phyloP scores from a whole-genome alignment of 2,329 filamentous ascomycete genomes.

The Rhexocercosporidium sp. region DNA sequence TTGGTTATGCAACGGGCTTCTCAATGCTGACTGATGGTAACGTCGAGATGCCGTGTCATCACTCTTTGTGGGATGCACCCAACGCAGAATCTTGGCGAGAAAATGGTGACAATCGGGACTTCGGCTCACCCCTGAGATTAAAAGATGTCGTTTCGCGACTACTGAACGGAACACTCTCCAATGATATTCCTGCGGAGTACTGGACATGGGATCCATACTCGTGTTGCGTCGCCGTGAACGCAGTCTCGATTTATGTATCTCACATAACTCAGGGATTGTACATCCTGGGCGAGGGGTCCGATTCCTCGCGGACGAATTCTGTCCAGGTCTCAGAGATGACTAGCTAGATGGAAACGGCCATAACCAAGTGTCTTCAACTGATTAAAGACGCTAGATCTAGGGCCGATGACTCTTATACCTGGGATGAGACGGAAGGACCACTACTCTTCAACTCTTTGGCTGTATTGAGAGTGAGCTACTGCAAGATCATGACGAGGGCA shows the following conservation, averaged over 20 bases:
- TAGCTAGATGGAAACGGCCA: slow-evolving; percentile 6
- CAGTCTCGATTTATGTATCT: background rate
- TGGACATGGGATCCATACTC: slow-evolving; percentile 10
- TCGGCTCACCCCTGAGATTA: background rate
- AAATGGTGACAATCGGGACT: background rate
- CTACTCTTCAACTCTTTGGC: slow-evolving; percentile 14
- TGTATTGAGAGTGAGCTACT: slow-evolving; percentile 6
- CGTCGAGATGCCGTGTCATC: slow-evolving; percentile 8
- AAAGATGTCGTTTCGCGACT: background rate
- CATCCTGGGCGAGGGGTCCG: background rate
- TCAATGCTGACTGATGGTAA: slow-evolving; percentile 3
- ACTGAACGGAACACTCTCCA: background rate
- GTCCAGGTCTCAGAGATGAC: background rate
- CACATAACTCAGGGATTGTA: slow-evolving; percentile 5
- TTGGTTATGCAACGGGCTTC: slow-evolving; percentile 2
- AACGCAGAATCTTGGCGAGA: background rate
- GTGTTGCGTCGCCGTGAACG: slow-evolving; percentile 1
- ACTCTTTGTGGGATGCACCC: background rate
- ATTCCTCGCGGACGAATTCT: background rate
- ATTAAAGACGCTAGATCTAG: background rate
- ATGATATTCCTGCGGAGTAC: background rate
- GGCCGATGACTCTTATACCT: slow-evolving; percentile 1
- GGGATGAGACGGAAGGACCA: slow-evolving; percentile 9
- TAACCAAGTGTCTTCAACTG: background rate
- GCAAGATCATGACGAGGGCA: slow-evolving; percentile 5